A percentile compares a stretch with the other conserved stretches of the same genome.
Evolutionary conservation across 495 filamentous ascomycete species (phyloP).

Genomic region (Lichenothelia convexa): DNA sequence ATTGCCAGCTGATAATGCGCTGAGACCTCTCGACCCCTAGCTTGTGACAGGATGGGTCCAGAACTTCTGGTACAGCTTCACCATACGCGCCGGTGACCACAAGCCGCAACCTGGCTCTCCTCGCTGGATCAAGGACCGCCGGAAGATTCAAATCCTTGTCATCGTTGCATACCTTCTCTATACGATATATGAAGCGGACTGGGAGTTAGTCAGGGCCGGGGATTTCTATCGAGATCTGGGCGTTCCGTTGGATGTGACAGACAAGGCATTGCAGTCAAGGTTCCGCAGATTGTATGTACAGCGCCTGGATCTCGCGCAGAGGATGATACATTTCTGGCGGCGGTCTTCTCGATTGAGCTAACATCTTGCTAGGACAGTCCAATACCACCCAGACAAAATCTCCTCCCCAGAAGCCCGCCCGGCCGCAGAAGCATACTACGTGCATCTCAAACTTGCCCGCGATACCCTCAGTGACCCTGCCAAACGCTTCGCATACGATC

Average conservation of each 20-base stretch:
- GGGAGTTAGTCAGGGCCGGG: conserved; percentile 46
- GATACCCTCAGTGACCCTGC: conserved; percentile 67
- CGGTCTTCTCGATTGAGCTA: not conserved
- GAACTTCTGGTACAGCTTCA: conserved; percentile 67
- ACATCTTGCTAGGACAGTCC: conserved; percentile 36
- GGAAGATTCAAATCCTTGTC: conserved; percentile 64
- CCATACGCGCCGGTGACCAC: conserved; percentile 78
- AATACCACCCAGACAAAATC: conserved; percentile 81
- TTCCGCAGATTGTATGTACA: conserved; percentile 49
- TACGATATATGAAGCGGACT: conserved; percentile 85
- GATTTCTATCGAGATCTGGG: conserved; percentile 64
- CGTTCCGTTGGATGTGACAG: conserved; percentile 46
- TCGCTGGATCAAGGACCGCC: conserved; percentile 51
- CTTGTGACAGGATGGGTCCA: conserved; percentile 46
- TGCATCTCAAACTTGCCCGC: conserved; percentile 63
- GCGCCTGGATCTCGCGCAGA: not conserved
- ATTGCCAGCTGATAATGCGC: too few relatives aligned
- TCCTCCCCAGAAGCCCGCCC: conserved; percentile 18
- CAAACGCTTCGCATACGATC: conserved; percentile 79
- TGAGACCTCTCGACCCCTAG: too few relatives aligned
- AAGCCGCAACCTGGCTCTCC: conserved; percentile 56
- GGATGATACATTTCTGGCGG: too few relatives aligned
- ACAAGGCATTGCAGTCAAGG: conserved; percentile 60
- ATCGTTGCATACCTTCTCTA: conserved; percentile 72
- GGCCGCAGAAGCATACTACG: conserved; percentile 44